These are phyloP conservation scores for Eimeria nieschulzi DNA, from an alignment of 169 alveolate genomes.

Conservation along the genomic window DNA sequence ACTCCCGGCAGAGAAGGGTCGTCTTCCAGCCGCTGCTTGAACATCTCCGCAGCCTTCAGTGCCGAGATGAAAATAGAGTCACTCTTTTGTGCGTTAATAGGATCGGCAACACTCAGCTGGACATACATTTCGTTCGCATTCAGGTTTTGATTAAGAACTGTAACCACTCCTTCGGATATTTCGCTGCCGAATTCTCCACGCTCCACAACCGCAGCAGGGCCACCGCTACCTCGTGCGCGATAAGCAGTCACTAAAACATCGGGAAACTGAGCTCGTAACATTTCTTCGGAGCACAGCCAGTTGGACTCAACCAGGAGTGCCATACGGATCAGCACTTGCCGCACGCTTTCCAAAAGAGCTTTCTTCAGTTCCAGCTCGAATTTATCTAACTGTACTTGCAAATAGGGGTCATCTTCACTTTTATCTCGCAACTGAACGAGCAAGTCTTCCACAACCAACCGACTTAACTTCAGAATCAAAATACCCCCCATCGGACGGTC, in stretches of 20 bases:
- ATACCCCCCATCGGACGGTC: constrained; percentile 72
- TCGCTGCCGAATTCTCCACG: constrained; percentile 71
- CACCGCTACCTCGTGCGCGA: constrained; percentile 66
- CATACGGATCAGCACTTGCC: constrained; percentile 60
- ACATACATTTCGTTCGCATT: constrained; percentile 70
- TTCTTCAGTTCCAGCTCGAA: constrained; percentile 43
- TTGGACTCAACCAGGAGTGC: constrained; percentile 42
- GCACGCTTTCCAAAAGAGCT: constrained; percentile 50
- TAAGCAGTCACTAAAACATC: constrained; percentile 61
- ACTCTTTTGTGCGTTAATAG: constrained; percentile 31
- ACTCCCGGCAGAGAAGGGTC: constrained; percentile 75
- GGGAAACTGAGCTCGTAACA: constrained; percentile 53
- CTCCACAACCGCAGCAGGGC: constrained; percentile 62
- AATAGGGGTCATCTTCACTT: constrained; percentile 58
- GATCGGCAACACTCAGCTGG: constrained; percentile 69
- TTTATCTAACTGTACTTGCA: constrained; percentile 27
- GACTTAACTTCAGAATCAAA: constrained; percentile 59
- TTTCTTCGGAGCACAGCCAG: constrained; percentile 58
- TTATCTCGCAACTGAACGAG: constrained; percentile 55
- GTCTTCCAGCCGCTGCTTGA: constrained; percentile 64
- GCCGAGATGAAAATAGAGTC: constrained; percentile 51
- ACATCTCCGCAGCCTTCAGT: constrained; percentile 64
- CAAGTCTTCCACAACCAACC: constrained; percentile 55
- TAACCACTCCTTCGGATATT: constrained; percentile 29
- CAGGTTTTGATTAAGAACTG: constrained; percentile 52